A percentile compares a stretch with the other conserved stretches of the same genome.
phyloP scores from a whole-genome alignment of 2,329 filamentous ascomycete species.

The Diaporthe citriasiana region DNA sequence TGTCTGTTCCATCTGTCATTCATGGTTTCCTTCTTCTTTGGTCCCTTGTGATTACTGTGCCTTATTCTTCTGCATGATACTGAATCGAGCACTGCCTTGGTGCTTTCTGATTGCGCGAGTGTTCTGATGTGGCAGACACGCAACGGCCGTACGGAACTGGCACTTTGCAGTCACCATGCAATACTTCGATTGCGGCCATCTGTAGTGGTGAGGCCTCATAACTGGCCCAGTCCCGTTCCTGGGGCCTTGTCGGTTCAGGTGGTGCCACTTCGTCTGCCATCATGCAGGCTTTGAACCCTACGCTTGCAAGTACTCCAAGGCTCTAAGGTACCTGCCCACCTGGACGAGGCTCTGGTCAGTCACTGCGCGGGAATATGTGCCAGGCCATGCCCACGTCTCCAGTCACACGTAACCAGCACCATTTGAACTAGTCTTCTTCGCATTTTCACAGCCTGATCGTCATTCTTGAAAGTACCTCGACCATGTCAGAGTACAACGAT shows the following conservation, averaged over 20 bases:
- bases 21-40: too few relatives aligned
- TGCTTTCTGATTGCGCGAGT: background rate
- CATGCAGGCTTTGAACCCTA: conserved; percentile 15
- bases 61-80: background rate
- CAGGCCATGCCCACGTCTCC: background rate
- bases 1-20: conserved; percentile 24
- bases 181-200: too few relatives aligned
- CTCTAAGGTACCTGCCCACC: background rate
- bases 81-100: background rate
- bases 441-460: background rate
- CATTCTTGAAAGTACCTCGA: background rate
- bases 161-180: background rate
- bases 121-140: background rate
- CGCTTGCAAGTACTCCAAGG: conserved; percentile 5
- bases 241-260: background rate
- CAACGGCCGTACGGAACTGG: background rate
- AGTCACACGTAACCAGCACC: too few relatives aligned
- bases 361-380: background rate
- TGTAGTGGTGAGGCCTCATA: background rate
- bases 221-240: too few relatives aligned
- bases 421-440: background rate
- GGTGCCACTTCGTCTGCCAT: background rate
- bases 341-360: background rate
- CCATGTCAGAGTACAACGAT: conserved; percentile 24
- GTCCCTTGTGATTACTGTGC: background rate